Base-by-base conservation (phyloP, 306 rosid species). In the Casuarina glauca region DNA sequence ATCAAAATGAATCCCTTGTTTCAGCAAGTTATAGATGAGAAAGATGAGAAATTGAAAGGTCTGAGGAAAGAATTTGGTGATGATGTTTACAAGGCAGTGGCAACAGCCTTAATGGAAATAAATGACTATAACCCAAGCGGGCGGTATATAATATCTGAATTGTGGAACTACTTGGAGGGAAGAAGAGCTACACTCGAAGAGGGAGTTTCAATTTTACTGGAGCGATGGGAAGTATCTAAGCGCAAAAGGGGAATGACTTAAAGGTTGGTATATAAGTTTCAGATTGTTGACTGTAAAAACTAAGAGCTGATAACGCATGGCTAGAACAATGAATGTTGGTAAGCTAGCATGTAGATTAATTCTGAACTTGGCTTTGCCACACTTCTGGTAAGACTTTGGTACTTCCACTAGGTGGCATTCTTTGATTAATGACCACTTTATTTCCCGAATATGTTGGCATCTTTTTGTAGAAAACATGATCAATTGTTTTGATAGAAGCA, bases 91-190 rank as follows among this genome's bases (percentile, higher is more conserved):
- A 67, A 79, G 38, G 86, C 89, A 35, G 91, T 88, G 66, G 81
- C 70, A 52, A 44, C 83, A 70, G 91, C 91, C 45, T 62, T 88
- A 82, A 85, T 13, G 41, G 91, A 88, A 84, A 85, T 88, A 26
- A 88, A 88, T 79, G 85, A 80, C 79, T 83, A 88, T 73, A 88
- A 88, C 71, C 91, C 91, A 46, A 88, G 91, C 73, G 91, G 91
- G 58, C 66, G 89, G 73, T 88, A 88, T 39, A 70, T 74, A 81
- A 81, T 78, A 69, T 76, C 87, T 3, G 91, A 88, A 81, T 62
- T 88, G 62, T 88, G 91, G 91, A 88, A 88, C 81, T 88, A 81
- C 44, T 54, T 44, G 54, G 66, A 83, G 55, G 87, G 85, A 74
- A 83, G 69, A 79, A 83, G 67, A 79, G 89, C 89, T 20, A 83